Percentiles rank a stretch among this genome's conserved stretches.
phyloP scores from a whole-genome alignment of 2,329 filamentous ascomycete species.

The Neofusicoccum sp. region DNA sequence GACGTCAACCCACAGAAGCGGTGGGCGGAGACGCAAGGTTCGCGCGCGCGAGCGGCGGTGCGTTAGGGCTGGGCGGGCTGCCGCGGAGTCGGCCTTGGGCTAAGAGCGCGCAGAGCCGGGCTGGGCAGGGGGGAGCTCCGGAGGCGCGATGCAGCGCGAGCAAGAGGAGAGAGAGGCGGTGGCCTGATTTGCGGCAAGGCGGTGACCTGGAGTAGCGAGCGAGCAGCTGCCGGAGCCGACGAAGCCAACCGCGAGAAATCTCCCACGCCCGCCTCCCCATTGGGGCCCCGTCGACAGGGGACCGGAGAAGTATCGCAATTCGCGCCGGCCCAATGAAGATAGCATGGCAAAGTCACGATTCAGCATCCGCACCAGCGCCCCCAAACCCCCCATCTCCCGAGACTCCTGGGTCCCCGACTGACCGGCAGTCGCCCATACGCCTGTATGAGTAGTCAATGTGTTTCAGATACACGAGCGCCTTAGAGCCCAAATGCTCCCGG shows the following conservation, averaged over 20 bases:
- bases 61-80: neutral
- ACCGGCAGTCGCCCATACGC: neutral
- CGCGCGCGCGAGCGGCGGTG: constrained; percentile 1
- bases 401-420: neutral
- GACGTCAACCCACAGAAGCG: neutral
- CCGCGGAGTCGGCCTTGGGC: neutral
- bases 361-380: neutral
- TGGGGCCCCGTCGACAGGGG: neutral
- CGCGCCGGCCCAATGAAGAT: neutral
- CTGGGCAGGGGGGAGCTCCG: neutral
- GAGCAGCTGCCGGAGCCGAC: neutral
- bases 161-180: neutral
- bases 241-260: neutral
- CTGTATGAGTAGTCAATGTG: neutral
- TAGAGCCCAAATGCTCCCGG: neutral
- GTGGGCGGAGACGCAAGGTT: neutral
- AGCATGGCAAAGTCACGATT: constrained; percentile 1
- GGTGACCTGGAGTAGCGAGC: constrained; percentile 4
- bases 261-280: neutral
- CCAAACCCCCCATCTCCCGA: neutral
- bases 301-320: neutral
- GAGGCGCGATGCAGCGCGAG: neutral
- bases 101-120: neutral
- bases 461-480: neutral
- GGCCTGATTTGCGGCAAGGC: constrained; percentile 12